Conservation (phyloP, 306 rosid genomes). For the Nissolia schottii region DNA sequence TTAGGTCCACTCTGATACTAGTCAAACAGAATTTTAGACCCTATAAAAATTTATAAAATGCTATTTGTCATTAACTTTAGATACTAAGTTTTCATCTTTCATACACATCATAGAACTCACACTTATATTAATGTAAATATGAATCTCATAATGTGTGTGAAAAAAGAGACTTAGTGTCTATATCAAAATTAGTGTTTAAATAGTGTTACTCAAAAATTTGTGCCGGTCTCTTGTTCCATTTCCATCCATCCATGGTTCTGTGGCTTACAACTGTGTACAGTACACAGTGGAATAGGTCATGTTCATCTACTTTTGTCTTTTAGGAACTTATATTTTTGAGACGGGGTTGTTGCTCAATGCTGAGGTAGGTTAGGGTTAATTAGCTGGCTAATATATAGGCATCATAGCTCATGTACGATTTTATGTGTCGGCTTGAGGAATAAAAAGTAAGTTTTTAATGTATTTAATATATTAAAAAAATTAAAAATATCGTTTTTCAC, state of each 20-base stretch:
- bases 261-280: not conserved
- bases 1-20: conserved; percentile 1
- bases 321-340: conserved; percentile 20
- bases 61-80: too few relatives aligned
- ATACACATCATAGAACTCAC: too few relatives aligned
- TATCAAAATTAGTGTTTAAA: too few relatives aligned
- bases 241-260: not conserved
- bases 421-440: too few relatives aligned
- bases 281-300: not conserved
- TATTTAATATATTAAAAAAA: too few relatives aligned
- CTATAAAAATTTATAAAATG: not conserved
- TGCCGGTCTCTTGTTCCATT: not conserved
- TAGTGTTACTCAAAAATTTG: not conserved
- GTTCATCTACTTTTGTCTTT: conserved; percentile 3
- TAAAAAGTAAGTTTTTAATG: too few relatives aligned
- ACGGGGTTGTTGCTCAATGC: not conserved
- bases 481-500: too few relatives aligned
- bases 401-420: not conserved
- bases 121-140: too few relatives aligned
- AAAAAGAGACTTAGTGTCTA: too few relatives aligned
- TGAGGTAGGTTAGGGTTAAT: not conserved
- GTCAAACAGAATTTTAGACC: conserved; percentile 22
- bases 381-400: not conserved
- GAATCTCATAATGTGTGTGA: too few relatives aligned
- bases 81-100: too few relatives aligned